Evolutionary conservation across 371 early-diverging fungal species (phyloP).

Genomic region (Rhizopus stolonifer): DNA sequence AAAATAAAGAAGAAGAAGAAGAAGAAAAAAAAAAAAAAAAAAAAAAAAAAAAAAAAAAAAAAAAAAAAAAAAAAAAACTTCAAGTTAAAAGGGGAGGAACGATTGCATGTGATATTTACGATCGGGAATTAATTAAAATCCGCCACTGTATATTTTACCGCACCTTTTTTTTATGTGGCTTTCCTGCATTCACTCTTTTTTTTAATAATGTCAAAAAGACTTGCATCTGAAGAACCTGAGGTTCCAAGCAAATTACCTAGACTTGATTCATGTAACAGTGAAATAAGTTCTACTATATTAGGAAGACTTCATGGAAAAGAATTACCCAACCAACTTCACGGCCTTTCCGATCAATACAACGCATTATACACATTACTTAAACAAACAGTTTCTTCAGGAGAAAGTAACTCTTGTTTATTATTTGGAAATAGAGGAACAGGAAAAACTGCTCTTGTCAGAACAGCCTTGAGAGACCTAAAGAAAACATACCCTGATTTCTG

Average conservation of each 20-base stretch:
- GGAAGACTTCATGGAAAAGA: conserved; percentile 15
- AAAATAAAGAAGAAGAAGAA: no score
- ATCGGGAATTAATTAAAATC: no score
- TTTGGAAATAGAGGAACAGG: conserved; percentile 79
- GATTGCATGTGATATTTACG: no score
- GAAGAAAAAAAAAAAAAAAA: not conserved
- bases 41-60: not conserved
- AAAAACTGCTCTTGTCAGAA: conserved; percentile 52
- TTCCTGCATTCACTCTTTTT: not conserved
- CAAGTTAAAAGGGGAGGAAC: no score
- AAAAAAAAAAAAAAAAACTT: no score
- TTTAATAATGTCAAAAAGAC: conserved; percentile 4
- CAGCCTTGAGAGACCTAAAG: conserved; percentile 41
- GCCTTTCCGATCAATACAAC: conserved; percentile 63
- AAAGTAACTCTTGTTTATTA: conserved; percentile 78
- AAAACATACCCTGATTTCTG: conserved; percentile 51
- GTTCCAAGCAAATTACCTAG: not conserved
- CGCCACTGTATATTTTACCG: no score
- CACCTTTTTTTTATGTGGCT: not conserved
- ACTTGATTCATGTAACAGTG: not conserved
- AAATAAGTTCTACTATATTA: not conserved
- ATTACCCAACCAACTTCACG: conserved; percentile 40
- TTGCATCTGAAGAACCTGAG: not conserved
- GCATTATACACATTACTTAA: conserved; percentile 53
- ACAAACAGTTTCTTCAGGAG: conserved; percentile 61